Evolutionary conservation across 768 basidiomycete genomes (phyloP).

Genomic region (Boletus insuetus): DNA sequence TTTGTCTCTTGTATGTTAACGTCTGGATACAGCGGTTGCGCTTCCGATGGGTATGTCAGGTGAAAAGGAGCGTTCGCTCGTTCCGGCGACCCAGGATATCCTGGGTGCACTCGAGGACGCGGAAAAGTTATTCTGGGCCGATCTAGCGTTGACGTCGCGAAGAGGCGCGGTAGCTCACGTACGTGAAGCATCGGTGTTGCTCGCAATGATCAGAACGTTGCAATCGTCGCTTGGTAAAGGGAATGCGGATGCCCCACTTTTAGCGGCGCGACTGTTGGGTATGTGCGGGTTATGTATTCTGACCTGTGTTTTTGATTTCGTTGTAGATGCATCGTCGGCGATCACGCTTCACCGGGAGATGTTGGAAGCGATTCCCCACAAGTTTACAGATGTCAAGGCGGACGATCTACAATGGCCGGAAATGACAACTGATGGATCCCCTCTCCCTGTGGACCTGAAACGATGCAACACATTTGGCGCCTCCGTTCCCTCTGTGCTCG

Average conservation of each 20-base stretch:
- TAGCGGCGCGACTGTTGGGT: conserved; percentile 68
- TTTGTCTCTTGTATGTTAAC: conserved; percentile 2
- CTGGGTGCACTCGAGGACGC: conserved; percentile 61
- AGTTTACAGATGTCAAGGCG: conserved; percentile 45
- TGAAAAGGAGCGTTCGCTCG: conserved; percentile 36
- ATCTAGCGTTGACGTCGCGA: conserved; percentile 48
- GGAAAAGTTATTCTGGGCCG: conserved; percentile 66
- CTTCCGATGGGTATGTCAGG: conserved; percentile 76
- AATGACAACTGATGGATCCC: conserved; percentile 44
- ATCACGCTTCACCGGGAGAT: conserved; percentile 85
- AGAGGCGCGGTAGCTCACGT: conserved; percentile 69
- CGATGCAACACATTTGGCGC: conserved; percentile 19
- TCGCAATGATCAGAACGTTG: conserved; percentile 67
- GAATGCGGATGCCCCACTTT: conserved; percentile 36
- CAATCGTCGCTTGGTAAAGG: conserved; percentile 41
- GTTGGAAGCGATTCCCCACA: conserved; percentile 74
- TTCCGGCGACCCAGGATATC: conserved; percentile 54
- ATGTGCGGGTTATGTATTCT: conserved; percentile 5
- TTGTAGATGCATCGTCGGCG: conserved; percentile 66
- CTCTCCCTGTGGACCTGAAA: conserved; percentile 26
- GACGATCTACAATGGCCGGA: conserved; percentile 81
- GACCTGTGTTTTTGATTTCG: not conserved
- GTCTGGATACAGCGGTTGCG: conserved; percentile 59
- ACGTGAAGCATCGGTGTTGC: conserved; percentile 68
- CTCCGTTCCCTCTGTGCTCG: conserved; percentile 15